phyloP scores from a whole-genome alignment of 2,329 filamentous ascomycete species.

The Phaeoacremonium minimum region DNA sequence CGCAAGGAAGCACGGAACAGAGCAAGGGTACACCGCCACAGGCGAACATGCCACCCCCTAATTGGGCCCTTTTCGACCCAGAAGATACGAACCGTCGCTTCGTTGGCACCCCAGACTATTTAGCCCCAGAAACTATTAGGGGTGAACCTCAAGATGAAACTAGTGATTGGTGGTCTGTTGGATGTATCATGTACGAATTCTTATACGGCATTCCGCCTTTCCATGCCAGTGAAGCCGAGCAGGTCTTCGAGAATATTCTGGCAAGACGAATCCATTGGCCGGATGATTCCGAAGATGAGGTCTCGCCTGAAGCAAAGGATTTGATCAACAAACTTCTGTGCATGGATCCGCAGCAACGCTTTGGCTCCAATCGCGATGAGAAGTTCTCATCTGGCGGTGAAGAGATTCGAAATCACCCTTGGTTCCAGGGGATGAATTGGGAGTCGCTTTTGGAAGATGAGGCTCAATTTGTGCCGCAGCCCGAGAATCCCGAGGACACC shows the following conservation, averaged over 20 bases:
- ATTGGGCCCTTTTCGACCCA: slow-evolving; percentile 90
- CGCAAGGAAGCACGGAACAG: slow-evolving; percentile 38
- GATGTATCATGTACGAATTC: slow-evolving; percentile 96
- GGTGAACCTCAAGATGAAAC: slow-evolving; percentile 95
- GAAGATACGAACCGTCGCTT: slow-evolving; percentile 91
- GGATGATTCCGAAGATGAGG: slow-evolving; percentile 70
- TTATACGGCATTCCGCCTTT: slow-evolving; percentile 92
- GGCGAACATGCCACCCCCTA: slow-evolving; percentile 76
- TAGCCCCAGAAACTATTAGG: slow-evolving; percentile 94
- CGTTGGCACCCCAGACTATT: slow-evolving; percentile 93
- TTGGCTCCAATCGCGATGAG: slow-evolving; percentile 82
- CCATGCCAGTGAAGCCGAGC: slow-evolving; percentile 81
- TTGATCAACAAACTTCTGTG: slow-evolving; percentile 91
- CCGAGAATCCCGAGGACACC: slow-evolving; percentile 92
- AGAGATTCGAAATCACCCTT: slow-evolving; percentile 84
- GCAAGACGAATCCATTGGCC: slow-evolving; percentile 90
- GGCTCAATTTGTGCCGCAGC: slow-evolving; percentile 88
- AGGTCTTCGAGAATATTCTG: slow-evolving; percentile 96
- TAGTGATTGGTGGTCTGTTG: slow-evolving; percentile 99
- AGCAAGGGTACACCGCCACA: slow-evolving; percentile 59
- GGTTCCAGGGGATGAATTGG: slow-evolving; percentile 89
- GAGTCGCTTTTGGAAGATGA: slow-evolving; percentile 89
- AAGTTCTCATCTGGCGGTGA: slow-evolving; percentile 80
- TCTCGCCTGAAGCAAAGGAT: slow-evolving; percentile 86
- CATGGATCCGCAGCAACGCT: slow-evolving; percentile 72